Evolutionary conservation across 2,329 filamentous ascomycete genomes (phyloP).

Genomic region (Cryphonectria japonica): DNA sequence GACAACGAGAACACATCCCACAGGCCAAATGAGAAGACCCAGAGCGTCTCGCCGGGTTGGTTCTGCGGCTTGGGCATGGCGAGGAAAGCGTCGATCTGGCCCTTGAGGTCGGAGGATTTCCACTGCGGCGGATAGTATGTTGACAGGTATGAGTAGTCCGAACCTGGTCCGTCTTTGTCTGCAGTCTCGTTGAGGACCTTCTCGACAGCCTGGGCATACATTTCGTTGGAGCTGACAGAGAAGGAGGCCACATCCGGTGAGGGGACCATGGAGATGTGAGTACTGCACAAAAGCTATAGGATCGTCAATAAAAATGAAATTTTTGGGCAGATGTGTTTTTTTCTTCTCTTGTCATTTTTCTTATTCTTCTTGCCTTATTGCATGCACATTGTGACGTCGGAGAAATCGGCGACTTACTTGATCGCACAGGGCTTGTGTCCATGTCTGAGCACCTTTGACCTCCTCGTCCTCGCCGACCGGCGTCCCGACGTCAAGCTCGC

Average conservation of each 20-base stretch:
- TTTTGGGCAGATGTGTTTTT: too few relatives aligned
- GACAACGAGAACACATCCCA: constrained; percentile 60
- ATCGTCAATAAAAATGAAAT: not conserved
- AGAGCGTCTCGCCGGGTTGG: constrained; percentile 52
- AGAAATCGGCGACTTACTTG: constrained; percentile 42
- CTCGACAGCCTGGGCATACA: constrained; percentile 54
- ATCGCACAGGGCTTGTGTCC: constrained; percentile 54
- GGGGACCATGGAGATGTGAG: constrained; percentile 52
- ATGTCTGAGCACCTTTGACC: constrained; percentile 38
- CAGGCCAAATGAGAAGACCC: constrained; percentile 57
- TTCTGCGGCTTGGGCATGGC: constrained; percentile 39
- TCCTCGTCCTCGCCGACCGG: constrained; percentile 33
- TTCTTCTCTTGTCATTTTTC: too few relatives aligned
- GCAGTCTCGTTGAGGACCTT: constrained; percentile 39
- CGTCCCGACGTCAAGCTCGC: constrained; percentile 52
- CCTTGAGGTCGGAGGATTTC: constrained; percentile 46
- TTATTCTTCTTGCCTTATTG: too few relatives aligned
- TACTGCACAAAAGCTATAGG: constrained; percentile 50
- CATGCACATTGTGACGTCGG: not conserved
- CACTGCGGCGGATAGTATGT: constrained; percentile 47
- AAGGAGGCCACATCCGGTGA: constrained; percentile 52
- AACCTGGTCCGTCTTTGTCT: constrained; percentile 41
- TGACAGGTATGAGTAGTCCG: constrained; percentile 49
- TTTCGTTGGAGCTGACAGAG: constrained; percentile 57
- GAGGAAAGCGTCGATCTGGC: constrained; percentile 53